Conservation (phyloP, 2,329 filamentous ascomycete genomes). For the Raffaelea ambrosiae region DNA sequence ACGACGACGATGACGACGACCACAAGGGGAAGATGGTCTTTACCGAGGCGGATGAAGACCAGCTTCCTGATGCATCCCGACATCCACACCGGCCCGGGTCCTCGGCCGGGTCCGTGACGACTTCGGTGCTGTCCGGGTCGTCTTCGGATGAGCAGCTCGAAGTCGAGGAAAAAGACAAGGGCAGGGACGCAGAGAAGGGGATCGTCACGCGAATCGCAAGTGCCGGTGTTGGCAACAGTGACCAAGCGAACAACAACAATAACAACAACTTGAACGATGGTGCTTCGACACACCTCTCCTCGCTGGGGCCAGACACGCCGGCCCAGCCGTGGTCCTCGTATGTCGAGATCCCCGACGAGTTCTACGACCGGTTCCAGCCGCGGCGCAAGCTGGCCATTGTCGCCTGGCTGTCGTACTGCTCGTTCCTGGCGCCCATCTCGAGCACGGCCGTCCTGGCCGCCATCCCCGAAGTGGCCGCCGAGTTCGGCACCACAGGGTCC, state of each 20-base stretch:
- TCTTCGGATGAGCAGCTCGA: too few relatives aligned
- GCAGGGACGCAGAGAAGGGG: too few relatives aligned
- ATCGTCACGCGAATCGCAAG: too few relatives aligned
- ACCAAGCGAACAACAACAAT: not conserved
- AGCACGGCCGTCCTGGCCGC: conserved; percentile 58
- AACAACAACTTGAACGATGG: conserved; percentile 1
- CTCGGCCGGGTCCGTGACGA: too few relatives aligned
- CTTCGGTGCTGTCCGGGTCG: too few relatives aligned
- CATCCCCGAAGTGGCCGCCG: conserved; percentile 55
- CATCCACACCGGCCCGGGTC: too few relatives aligned
- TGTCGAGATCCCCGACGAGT: conserved; percentile 36
- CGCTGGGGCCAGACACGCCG: conserved; percentile 18
- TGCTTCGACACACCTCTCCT: conserved; percentile 15
- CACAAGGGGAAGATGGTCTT: too few relatives aligned
- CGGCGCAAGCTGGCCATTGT: conserved; percentile 60
- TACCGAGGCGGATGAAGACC: too few relatives aligned
- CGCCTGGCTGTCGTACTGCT: conserved; percentile 61
- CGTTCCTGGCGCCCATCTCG: conserved; percentile 64
- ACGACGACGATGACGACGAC: too few relatives aligned
- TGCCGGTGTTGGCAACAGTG: too few relatives aligned
- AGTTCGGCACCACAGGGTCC: conserved; percentile 48
- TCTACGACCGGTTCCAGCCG: conserved; percentile 57
- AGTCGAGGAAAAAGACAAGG: too few relatives aligned
- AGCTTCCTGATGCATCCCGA: too few relatives aligned
- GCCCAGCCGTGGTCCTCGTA: conserved; percentile 19